A percentile compares a stretch with the other conserved stretches of the same genome.
These are phyloP conservation scores for bread wheat (Triticum aestivum) DNA, from an alignment of 176 grass and related monocot species.

Conservation along the genomic window IWGSC_CS_RefSeq_v2.1 NC_057798.1:32086223-32086722, in stretches of 20 bases:
- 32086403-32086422: background rate
- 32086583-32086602: background rate
- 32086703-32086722: background rate
- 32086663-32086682: background rate
- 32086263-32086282: background rate
- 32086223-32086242: background rate
- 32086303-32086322: background rate
- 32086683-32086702: too few species aligned
- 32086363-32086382: background rate
- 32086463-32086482: slow-evolving; percentile 20
- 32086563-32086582: background rate
- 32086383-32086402: background rate
- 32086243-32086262: background rate
- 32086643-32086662: background rate
- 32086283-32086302: background rate
- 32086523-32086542: slow-evolving; percentile 16
- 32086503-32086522: slow-evolving; percentile 5
- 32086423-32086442: background rate
- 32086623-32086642: background rate
- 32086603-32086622: background rate
- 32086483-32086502: background rate
- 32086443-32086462: background rate
- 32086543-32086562: background rate
- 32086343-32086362: background rate
- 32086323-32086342: background rate